These are phyloP conservation scores for Ascosphaera aggregata DNA, from an alignment of 2,329 filamentous ascomycete genomes.

Conservation along the genomic window DNA sequence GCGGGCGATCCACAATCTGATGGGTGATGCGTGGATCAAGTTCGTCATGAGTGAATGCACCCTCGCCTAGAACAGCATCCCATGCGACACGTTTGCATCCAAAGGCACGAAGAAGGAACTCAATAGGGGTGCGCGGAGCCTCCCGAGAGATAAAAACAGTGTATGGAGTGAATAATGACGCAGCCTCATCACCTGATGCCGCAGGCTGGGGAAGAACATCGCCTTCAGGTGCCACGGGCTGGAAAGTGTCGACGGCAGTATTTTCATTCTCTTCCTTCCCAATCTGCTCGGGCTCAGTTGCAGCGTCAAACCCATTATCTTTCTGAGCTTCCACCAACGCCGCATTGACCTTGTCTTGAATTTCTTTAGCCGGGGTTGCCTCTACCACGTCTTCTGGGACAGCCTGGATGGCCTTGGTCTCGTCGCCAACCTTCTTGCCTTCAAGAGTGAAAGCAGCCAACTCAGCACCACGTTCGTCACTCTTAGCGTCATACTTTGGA, in stretches of 20 bases:
- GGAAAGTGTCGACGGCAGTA: slow-evolving; percentile 72
- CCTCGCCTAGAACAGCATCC: slow-evolving; percentile 76
- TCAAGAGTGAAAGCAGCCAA: slow-evolving; percentile 80
- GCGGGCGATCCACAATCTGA: slow-evolving; percentile 81
- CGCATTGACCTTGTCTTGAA: slow-evolving; percentile 43
- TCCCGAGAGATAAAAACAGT: slow-evolving; percentile 89
- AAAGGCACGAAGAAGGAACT: slow-evolving; percentile 83
- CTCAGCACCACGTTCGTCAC: slow-evolving; percentile 77
- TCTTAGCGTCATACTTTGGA: slow-evolving; percentile 69
- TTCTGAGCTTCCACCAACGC: slow-evolving; percentile 19
- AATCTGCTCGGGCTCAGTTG: slow-evolving; percentile 19
- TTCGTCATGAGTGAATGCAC: slow-evolving; percentile 80
- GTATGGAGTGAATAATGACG: slow-evolving; percentile 62
- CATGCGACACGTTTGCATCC: slow-evolving; percentile 92
- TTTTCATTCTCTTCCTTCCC: slow-evolving; percentile 26
- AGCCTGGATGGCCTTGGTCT: slow-evolving; percentile 27
- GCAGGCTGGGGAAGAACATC: slow-evolving; percentile 68
- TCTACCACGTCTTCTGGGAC: slow-evolving; percentile 27
- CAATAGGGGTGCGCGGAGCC: slow-evolving; percentile 68
- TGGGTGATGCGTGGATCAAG: slow-evolving; percentile 77
- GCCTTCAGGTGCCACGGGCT: slow-evolving; percentile 59
- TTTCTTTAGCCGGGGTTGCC: slow-evolving; percentile 43
- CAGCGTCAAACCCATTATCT: slow-evolving; percentile 20
- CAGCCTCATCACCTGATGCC: slow-evolving; percentile 39
- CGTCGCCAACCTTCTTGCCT: slow-evolving; percentile 34